Evolutionary conservation across 805 yeast species (phyloP), one percentile per base, ranked within the genome.

Genomic region (Blastobotrys mokoenaii): DNA sequence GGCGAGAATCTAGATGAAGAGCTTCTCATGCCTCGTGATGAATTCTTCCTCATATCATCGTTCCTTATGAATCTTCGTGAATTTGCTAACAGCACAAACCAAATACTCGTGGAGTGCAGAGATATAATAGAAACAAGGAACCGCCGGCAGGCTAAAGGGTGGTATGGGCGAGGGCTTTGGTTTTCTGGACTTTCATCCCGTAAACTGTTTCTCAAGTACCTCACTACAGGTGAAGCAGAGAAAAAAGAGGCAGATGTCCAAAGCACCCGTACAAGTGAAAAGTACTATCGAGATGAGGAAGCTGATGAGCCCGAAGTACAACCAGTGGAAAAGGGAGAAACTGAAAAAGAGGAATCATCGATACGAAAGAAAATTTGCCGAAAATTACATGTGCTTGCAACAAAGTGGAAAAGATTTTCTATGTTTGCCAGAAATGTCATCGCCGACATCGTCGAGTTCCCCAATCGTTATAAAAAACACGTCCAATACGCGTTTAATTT

Each of bases 1-100:
- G 30, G 39, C 33, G 43, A 44, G 51, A 6, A 54, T 9, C 33
- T 27, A 51, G 32, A 54, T 18, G 57, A 57, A 12, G 63, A 63
- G 36, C 54, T 63, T 22, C 51, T 72, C 5, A 57, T 68, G 32
- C 77, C 78, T 9, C 65, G 71, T 43, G 78, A 73, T 47, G 76
- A 74, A 51, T 66, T 71, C 62, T 74, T 74, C 49, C 51, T 74
- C 12, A 45, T 74, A 2, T 72, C 79, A 1, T 72, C 77, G 0
- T 74, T 74, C 53, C 46, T 74, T 18, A 64, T 74, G 60, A 74
- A 74, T 51, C 60, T 71, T 38, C 67, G 72, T 49, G 71, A 71
- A 48, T 57, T 63, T 18, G 59, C 71, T 0, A 58, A 62, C 36
- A 48, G 61, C 1, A 55, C 66, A 2, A 54, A 65, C 5, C 50